Evolutionary conservation across 805 yeast genomes (phyloP), one percentile per base, ranked within the genome.

Genomic region (Saccharomycopsis sp.): DNA sequence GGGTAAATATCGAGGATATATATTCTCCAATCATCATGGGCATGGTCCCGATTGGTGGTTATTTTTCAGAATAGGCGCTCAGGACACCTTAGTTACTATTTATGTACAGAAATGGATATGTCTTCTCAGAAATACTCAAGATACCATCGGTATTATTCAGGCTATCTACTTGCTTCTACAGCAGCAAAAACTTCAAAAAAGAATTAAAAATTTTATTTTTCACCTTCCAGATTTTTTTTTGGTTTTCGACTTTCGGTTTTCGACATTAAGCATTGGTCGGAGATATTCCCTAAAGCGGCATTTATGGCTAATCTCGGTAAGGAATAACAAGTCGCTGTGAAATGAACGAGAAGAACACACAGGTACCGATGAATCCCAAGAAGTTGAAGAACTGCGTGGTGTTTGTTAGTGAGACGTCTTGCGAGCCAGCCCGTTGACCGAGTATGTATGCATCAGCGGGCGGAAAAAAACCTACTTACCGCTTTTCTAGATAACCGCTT

Each of bases 341-440:
- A 57, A 88, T 83, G 64, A 89, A 83, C 34, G 93, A 86, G 69
- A 90, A 89, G 38, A 85, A 72, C 14, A 88, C 92, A 68, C 96
- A 88, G 17, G 91, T 80, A 0, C 93, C 90, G 15, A 89, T 70
- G 64, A 88, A 89, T 15, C 96, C 96, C 29, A 89, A 73, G 29
- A 90, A 77, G 62, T 89, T 83, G 72, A 85, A 86, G 67, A 86
- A 86, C 79, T 76, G 52, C 1, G 9, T 35, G 9, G 3, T 14
- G 57, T 61, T 49, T 9, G 41, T 3, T 44, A 20, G 47, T 24
- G 19, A 47, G 24, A 24, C 53, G 49, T 57, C 38, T 29, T 29
- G 5, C 9, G 5, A 29, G 38, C n/a, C n/a, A n/a, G n/a, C n/a
- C n/a, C n/a, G n/a, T n/a, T n/a, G n/a, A n/a, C n/a, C n/a, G n/a